Conservation (phyloP, 2,329 filamentous ascomycete genomes). For the Stromatinia cepivora region DNA sequence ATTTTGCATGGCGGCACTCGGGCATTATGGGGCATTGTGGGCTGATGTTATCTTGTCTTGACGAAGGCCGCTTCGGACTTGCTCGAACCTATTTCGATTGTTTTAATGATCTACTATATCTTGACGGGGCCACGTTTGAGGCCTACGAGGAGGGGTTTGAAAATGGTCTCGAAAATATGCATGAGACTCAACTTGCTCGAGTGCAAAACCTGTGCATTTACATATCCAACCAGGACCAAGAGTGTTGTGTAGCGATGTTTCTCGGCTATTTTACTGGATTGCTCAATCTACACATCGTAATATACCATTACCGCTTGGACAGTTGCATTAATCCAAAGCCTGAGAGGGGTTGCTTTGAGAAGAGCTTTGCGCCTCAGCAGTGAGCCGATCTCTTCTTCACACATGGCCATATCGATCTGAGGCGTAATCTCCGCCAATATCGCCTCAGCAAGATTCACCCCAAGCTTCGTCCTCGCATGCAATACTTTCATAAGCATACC, state of each 20-base stretch:
- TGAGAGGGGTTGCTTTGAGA: neutral
- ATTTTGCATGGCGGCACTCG: neutral
- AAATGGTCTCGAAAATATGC: neutral
- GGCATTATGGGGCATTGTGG: neutral
- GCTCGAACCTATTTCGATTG: neutral
- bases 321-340: neutral
- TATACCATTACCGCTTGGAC: neutral
- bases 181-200: neutral
- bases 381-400: neutral
- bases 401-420: neutral
- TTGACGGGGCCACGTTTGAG: neutral
- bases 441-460: neutral
- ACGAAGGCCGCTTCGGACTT: neutral
- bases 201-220: neutral
- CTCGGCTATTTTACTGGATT: neutral
- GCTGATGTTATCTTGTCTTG: neutral
- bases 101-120: neutral
- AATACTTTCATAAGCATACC: no score
- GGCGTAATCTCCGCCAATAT: neutral
- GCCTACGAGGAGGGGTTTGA: neutral
- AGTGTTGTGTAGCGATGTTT: neutral
- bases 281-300: no score
- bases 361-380: neutral
- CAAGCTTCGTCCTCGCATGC: neutral
- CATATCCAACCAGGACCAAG: neutral